Percentiles rank a stretch among this genome's conserved stretches.
phyloP scores from a whole-genome alignment of 495 filamentous ascomycete genomes.

The Jackrogersella multiformis region DNA sequence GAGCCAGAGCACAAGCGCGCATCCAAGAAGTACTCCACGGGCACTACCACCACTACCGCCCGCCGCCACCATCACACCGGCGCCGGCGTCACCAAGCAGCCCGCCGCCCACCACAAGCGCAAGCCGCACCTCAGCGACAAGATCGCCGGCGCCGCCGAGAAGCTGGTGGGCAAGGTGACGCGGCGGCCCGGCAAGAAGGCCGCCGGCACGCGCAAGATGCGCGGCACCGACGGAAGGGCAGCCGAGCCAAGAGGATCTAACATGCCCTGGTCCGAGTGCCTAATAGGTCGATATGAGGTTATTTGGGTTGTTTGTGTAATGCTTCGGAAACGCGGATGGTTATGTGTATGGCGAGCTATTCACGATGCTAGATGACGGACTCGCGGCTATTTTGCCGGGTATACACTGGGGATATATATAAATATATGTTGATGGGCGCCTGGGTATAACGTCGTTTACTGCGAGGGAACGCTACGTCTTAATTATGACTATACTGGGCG shows the following conservation, averaged over 20 bases:
- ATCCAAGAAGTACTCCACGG: constrained; percentile 28
- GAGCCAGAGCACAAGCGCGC: constrained; percentile 43
- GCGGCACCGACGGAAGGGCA: constrained; percentile 49
- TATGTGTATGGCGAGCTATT: not conserved
- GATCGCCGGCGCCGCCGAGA: constrained; percentile 46
- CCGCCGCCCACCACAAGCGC: constrained; percentile 49
- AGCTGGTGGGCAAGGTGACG: constrained; percentile 46
- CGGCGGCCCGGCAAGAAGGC: constrained; percentile 46
- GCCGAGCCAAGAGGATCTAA: constrained; percentile 7
- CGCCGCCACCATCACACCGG: constrained; percentile 20
- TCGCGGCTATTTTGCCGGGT: not conserved
- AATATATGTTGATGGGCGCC: too few relatives aligned
- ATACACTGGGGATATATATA: not conserved
- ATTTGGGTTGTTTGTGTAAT: too few relatives aligned
- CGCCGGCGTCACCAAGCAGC: constrained; percentile 29
- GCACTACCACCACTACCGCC: constrained; percentile 10
- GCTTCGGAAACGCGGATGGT: not conserved
- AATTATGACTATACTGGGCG: too few relatives aligned
- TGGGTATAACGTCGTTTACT: too few relatives aligned
- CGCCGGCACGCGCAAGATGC: constrained; percentile 49
- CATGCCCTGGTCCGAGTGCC: too few relatives aligned
- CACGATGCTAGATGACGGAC: not conserved
- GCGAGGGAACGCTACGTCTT: too few relatives aligned
- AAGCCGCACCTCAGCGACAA: constrained; percentile 48
- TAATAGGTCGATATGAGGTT: too few relatives aligned